Conservation (phyloP, 1,139 yeast genomes). For the Yamadazyma sp. region DNA sequence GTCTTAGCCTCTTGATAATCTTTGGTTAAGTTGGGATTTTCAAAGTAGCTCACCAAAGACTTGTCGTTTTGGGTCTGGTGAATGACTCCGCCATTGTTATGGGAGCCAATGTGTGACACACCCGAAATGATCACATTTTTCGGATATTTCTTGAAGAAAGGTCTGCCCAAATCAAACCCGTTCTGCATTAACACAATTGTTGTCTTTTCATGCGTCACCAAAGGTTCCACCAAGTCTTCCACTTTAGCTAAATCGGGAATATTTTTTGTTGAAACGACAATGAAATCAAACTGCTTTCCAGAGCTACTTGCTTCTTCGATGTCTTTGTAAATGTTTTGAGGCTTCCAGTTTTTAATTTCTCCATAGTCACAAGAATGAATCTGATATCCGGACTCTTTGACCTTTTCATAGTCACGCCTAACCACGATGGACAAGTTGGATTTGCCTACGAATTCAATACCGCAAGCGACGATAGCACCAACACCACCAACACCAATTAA, state of each 20-base stretch:
- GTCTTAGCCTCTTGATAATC: slow-evolving; percentile 26
- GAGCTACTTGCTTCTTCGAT: slow-evolving; percentile 44
- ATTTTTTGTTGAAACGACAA: slow-evolving; percentile 68
- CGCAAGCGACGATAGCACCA: slow-evolving; percentile 66
- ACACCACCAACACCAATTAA: slow-evolving; percentile 56
- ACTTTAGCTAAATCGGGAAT: slow-evolving; percentile 62
- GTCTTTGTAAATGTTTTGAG: slow-evolving; percentile 41
- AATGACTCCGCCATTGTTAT: slow-evolving; percentile 52
- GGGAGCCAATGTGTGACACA: slow-evolving; percentile 66
- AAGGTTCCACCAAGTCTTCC: slow-evolving; percentile 60
- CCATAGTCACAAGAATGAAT: slow-evolving; percentile 68
- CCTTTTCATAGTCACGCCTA: slow-evolving; percentile 63
- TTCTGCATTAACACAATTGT: slow-evolving; percentile 66
- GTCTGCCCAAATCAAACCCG: slow-evolving; percentile 70
- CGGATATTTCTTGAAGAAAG: slow-evolving; percentile 59
- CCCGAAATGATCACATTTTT: slow-evolving; percentile 63
- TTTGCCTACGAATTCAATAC: slow-evolving; percentile 42
- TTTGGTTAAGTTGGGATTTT: slow-evolving; percentile 14
- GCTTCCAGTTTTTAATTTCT: slow-evolving; percentile 50
- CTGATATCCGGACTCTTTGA: slow-evolving; percentile 53
- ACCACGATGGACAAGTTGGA: slow-evolving; percentile 60
- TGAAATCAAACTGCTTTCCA: slow-evolving; percentile 53
- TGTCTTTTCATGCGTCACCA: slow-evolving; percentile 36
- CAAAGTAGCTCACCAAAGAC: slow-evolving; percentile 55
- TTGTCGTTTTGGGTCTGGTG: slow-evolving; percentile 54